Conservation (phyloP, 1,284 basidiomycete species). For the Wallemia ichthyophaga region DNA sequence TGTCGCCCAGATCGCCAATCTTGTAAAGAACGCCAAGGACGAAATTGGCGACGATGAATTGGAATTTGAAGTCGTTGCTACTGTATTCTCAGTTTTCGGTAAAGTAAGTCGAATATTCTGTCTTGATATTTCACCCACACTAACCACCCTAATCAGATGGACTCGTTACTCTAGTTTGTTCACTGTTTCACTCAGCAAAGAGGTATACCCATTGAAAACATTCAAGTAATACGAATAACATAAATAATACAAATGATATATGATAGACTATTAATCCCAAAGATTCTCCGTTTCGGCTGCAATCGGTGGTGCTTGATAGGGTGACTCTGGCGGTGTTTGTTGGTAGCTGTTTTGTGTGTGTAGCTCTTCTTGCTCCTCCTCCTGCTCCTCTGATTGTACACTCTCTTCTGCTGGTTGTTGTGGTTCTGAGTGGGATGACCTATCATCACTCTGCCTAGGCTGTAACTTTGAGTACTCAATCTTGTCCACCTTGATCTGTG, state of each 20-base stretch:
- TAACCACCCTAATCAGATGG: neutral
- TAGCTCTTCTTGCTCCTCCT: neutral
- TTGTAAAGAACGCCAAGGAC: conserved; percentile 44
- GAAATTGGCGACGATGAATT: conserved; percentile 42
- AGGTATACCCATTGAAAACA: neutral
- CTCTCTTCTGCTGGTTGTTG: neutral
- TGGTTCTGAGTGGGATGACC: neutral
- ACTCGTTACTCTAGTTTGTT: neutral
- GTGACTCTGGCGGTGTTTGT: neutral
- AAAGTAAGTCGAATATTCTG: conserved; percentile 3
- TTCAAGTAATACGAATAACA: neutral
- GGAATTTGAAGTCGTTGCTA: conserved; percentile 61
- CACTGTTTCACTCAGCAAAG: no score
- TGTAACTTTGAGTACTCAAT: neutral
- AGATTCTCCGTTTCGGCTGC: neutral
- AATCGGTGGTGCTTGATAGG: neutral
- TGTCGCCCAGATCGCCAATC: conserved; percentile 33
- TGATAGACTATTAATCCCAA: neutral
- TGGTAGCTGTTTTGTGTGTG: neutral
- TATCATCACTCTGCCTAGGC: neutral
- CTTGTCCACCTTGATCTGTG: neutral
- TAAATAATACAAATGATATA: no score
- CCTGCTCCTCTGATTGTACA: neutral
- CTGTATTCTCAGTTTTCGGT: conserved; percentile 53
- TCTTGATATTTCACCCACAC: neutral